Evolutionary conservation across 352 stramenopile species (phyloP), one percentile per base, ranked within the genome.

Genomic region (Halophytophthora batemanensis): DNA sequence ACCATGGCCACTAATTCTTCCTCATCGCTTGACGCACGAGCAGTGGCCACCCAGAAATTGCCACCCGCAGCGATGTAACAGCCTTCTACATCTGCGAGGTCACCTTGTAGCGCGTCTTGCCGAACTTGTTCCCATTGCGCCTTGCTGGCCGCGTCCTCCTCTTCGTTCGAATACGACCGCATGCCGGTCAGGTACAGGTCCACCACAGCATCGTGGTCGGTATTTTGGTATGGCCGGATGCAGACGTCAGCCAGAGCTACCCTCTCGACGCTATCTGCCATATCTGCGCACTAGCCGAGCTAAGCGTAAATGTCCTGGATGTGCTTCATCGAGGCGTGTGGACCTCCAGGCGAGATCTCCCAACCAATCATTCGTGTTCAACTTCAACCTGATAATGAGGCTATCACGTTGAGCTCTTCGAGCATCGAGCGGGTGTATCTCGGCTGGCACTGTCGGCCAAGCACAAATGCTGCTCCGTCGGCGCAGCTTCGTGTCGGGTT

Each of bases 31-130:
- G 58, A 34, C 13, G 17, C 33, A 17, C 21, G 21, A 4, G 48
- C 19, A 3, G 62, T 64, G 8, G 63, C 62, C 17, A 76, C 62
- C 59, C 59, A 79, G 35, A 71, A 76, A 42, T 74, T 58, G 15
- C 66, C 69, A 3, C 69, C 65, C 1, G 12, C 10, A 7, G 37
- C 36, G 25, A 64, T 36, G 25, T 76, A 74, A 2, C 35, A 34
- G 15, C 38, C 54, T 3, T 69, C 41, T 18, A 79, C 55, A 34
- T 76, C 62, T 2, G 59, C 53, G 25, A 79, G 40, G 28, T 79
- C 69, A 34, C 39, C 46, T 6, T 57, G 38, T 41, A 76, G 39
- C 17, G 58, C 64, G 18, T 45, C 40, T 40, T 62, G 45, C 21
- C 72, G 52, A 42, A 69, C 70, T 18, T 54, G 45, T 28, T 31